Evolutionary conservation across 352 stramenopile species (phyloP).

Genomic region (Phytophthora colocasiae): DNA sequence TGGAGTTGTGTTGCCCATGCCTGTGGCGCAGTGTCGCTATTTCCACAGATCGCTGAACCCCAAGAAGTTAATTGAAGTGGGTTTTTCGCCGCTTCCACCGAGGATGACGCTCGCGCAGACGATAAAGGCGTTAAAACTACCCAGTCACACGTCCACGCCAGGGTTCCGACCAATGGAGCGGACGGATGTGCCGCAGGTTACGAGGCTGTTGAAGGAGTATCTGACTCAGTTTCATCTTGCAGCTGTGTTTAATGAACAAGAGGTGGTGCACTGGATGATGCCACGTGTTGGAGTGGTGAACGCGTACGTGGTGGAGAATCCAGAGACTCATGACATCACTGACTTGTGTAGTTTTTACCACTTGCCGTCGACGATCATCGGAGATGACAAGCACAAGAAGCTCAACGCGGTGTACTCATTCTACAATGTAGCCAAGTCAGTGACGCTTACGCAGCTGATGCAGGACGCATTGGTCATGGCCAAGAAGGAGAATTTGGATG

Average conservation of each 20-base stretch:
- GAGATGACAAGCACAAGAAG: conserved; percentile 94
- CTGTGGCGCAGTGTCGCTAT: conserved; percentile 95
- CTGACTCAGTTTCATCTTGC: conserved; percentile 77
- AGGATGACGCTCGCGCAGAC: conserved; percentile 96
- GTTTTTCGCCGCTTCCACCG: conserved; percentile 93
- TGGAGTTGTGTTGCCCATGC: conserved; percentile 96
- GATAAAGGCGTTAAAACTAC: conserved; percentile 92
- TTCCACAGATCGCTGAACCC: conserved; percentile 98
- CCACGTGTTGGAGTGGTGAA: conserved; percentile 95
- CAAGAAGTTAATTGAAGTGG: conserved; percentile 98
- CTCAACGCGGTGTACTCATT: conserved; percentile 98
- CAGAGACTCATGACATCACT: conserved; percentile 76
- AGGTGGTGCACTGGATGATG: conserved; percentile 97
- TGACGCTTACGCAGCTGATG: conserved; percentile 69
- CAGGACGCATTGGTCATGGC: conserved; percentile 69
- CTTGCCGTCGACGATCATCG: conserved; percentile 96
- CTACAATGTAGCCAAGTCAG: conserved; percentile 93
- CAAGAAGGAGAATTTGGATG: conserved; percentile 59
- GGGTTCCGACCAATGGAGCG: conserved; percentile 66
- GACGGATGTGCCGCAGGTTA: conserved; percentile 62
- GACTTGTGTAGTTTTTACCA: conserved; percentile 98
- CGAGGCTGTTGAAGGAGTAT: conserved; percentile 58
- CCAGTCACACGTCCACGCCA: conserved; percentile 36
- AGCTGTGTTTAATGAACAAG: conserved; percentile 89
- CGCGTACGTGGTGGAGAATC: conserved; percentile 90